Evolutionary conservation across 2,329 filamentous ascomycete species (phyloP).

Genomic region (Cercospora sp.): DNA sequence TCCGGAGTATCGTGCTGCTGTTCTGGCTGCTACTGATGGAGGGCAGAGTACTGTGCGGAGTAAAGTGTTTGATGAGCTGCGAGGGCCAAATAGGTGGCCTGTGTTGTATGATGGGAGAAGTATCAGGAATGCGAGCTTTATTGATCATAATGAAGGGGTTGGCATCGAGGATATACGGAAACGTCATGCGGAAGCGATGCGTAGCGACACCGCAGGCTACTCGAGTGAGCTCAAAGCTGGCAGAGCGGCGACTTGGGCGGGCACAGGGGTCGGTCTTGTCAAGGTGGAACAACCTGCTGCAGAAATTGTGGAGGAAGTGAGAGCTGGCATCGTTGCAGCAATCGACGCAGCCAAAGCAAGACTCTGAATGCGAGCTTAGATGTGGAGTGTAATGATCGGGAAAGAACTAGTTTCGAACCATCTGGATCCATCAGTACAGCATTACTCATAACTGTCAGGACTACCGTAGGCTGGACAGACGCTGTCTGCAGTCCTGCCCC

Average conservation of each 20-base stretch:
- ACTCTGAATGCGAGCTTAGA: not conserved
- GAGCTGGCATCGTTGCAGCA: conserved; percentile 26
- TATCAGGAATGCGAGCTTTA: conserved; percentile 56
- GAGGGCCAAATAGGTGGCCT: conserved; percentile 61
- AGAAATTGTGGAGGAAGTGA: conserved; percentile 54
- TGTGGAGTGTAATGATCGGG: not conserved
- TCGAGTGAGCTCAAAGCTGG: conserved; percentile 49
- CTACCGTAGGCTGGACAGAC: conserved; percentile 13
- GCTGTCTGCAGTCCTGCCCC: conserved; percentile 28
- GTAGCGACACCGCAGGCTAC: conserved; percentile 50
- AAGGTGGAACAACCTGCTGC: conserved; percentile 51
- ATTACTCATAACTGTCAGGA: not conserved
- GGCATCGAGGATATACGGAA: conserved; percentile 45
- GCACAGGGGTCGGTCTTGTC: conserved; percentile 55
- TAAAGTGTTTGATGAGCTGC: conserved; percentile 54
- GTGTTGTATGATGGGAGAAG: conserved; percentile 57
- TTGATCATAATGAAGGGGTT: conserved; percentile 43
- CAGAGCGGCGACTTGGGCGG: conserved; percentile 62
- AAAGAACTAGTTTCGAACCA: not conserved
- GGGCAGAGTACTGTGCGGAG: conserved; percentile 53
- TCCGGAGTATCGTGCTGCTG: conserved; percentile 49
- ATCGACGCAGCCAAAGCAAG: conserved; percentile 2
- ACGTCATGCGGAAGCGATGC: conserved; percentile 50
- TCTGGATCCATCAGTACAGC: not conserved
- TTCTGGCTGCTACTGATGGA: conserved; percentile 52